Evolutionary conservation across 768 basidiomycete genomes (phyloP), one percentile per base, ranked within the genome.

Genomic region (Suillus plorans): DNA sequence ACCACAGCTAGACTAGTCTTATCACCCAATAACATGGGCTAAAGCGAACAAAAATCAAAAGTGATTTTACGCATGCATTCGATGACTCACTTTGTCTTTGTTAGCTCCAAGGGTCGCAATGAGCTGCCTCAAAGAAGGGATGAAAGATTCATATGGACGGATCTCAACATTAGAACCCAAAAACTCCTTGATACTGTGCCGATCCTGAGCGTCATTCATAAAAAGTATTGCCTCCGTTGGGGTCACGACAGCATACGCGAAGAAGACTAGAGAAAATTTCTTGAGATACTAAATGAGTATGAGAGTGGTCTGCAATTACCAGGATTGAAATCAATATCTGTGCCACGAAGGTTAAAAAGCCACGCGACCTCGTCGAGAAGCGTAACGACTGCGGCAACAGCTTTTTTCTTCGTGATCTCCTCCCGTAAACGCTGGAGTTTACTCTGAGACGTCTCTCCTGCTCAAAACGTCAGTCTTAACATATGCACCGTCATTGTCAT

Each of bases 361-460:
- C 95, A 99, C 0, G 94, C 95, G 59, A 97, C 87, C 74, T 99
- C 97, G 74, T 99, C 97, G 25, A 99, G 85, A 83, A 90, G 88
- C n/a, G 84, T 90, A 5, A 98, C 84, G 1, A 97, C 88, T 49
- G 92, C 75, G 2, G 91, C 94, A 68, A 79, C 73, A 1, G 77
- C 79, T 4, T 80, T 76, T 65, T 82, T 80, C 71, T 88, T 84
- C n/a, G 78, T 79, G 62, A 97, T 68, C 66, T 90, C 88, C 63
- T 87, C 83, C 41, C 94, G 82, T 6, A 94, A 77, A 22, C 80
- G 78, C 20, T 77, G 76, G 49, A 99, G 79, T 76, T 99, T 99
- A 36, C 85, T 83, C 42, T 75, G 69, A 39, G 87, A 81, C 0
- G 83, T 80, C 78, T 89, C 83, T 8, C 92, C 89, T 86, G 61